These are phyloP conservation scores for Talaromyces sp. DNA, from an alignment of 2,329 filamentous ascomycete species.

Conservation along the genomic window DNA sequence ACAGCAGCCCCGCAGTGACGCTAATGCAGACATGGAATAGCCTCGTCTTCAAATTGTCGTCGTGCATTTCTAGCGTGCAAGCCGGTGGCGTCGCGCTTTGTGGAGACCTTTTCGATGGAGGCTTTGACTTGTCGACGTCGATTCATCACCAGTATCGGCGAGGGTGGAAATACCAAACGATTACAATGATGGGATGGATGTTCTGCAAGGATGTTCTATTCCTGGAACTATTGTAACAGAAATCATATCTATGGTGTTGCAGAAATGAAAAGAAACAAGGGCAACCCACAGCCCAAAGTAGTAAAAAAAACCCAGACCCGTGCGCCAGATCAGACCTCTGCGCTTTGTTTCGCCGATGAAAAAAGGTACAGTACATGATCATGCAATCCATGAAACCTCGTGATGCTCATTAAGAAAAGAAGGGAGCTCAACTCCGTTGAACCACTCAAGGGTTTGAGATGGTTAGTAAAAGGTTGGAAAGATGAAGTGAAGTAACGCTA, in stretches of 20 bases:
- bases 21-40: neutral
- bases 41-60: neutral
- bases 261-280: neutral
- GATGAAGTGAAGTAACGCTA: constrained; percentile 7
- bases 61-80: constrained; percentile 4
- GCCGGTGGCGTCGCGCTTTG: neutral
- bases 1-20: neutral
- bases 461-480: neutral
- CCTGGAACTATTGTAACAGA: constrained; percentile 10
- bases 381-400: constrained; percentile 19
- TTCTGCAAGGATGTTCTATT: constrained; percentile 10
- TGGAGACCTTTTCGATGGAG: neutral
- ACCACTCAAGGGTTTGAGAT: neutral
- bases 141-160: neutral
- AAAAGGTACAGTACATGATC: constrained; percentile 19
- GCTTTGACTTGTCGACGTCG: neutral
- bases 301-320: constrained; percentile 12
- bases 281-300: constrained; percentile 1
- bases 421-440: constrained; percentile 9
- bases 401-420: constrained; percentile 14
- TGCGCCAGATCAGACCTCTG: constrained; percentile 14
- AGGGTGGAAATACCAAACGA: neutral
- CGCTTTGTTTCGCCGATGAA: constrained; percentile 11
- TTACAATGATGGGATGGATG: neutral
- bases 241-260: constrained; percentile 9